Conservation (phyloP, 352 stramenopile genomes). For the Globisporangium recalcitrans region DNA sequence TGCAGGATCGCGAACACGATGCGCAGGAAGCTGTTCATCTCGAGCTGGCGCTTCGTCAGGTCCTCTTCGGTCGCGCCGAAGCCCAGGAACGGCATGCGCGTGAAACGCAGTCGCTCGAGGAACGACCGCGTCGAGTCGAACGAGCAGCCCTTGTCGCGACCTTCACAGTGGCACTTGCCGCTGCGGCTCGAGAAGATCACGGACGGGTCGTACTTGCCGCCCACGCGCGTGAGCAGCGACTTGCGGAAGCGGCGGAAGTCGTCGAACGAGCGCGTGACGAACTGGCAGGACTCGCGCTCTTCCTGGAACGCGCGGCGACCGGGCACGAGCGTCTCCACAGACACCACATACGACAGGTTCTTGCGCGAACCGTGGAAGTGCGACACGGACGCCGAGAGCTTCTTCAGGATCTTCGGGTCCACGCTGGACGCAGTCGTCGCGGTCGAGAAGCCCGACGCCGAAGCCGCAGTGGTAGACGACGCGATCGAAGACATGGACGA, state of each 20-base stretch:
- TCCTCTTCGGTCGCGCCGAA: conserved; percentile 40
- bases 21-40: conserved; percentile 83
- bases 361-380: conserved; percentile 61
- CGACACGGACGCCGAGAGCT: conserved; percentile 68
- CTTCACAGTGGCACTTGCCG: conserved; percentile 56
- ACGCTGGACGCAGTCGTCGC: conserved; percentile 31
- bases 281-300: conserved; percentile 62
- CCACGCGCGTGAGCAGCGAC: conserved; percentile 60
- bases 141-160: conserved; percentile 38
- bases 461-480: conserved; percentile 19
- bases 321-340: conserved; percentile 64
- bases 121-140: conserved; percentile 73
- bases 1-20: conserved; percentile 80
- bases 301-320: conserved; percentile 49
- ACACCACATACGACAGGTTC: conserved; percentile 77
- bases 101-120: conserved; percentile 71
- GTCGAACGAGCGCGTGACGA: conserved; percentile 69
- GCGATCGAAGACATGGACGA: conserved; percentile 14
- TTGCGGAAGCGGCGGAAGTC: conserved; percentile 75
- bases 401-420: conserved; percentile 79
- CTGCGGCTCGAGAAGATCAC: conserved; percentile 29
- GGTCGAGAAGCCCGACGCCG: conserved; percentile 16
- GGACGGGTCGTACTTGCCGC: conserved; percentile 34
- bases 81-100: conserved; percentile 65
- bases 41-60: conserved; percentile 53